Base-by-base conservation (phyloP, 1,284 basidiomycete species). In the Melampsora larici-populina region DNA sequence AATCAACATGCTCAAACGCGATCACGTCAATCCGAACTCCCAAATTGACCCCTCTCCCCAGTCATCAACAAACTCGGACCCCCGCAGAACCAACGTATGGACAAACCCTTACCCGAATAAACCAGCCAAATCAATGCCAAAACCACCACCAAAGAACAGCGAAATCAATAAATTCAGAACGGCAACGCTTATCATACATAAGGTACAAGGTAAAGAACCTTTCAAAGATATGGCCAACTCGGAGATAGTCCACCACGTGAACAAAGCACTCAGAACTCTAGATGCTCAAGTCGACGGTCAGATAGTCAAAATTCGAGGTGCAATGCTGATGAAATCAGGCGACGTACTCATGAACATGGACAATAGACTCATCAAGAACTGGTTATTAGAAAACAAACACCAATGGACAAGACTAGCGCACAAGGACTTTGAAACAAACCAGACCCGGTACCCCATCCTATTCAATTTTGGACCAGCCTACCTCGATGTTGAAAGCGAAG, bases 331-430 rank as follows among this genome's bases (percentile, higher is more conserved):
- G 4, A 43, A 68, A 26, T 70, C 46, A 29, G 68, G 68, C 26
- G 48, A 70, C 31, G 68, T 70, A 21, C 58, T 31, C 24, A 55
- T 70, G 21, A 33, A n/a, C n/a, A n/a, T n/a, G n/a, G n/a, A n/a
- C n/a, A n/a, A n/a, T n/a, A n/a, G n/a, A n/a, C n/a, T n/a, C 1
- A 48, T 31, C 7, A 48, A 70, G 21, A 55, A 7, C 18, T 70
- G 68, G 46, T 36, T 51, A 13, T 49, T 69, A 43, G 67, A n/a
- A 6, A 69, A 69, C 43, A 69, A 69, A 29, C 67, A 69, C 24
- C 67, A 51, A 3, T 70, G 68, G n/a, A n/a, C n/a, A n/a, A n/a
- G n/a, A n/a, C n/a, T 55, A 49, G 68, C 58, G 6, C 68, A 70
- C 9, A n/a, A 48, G 15, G 3, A 70, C 36, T 33, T 29, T 17